Base-by-base conservation (phyloP, 176 grass and related monocot genomes). In the Triticum urartu region DNA sequence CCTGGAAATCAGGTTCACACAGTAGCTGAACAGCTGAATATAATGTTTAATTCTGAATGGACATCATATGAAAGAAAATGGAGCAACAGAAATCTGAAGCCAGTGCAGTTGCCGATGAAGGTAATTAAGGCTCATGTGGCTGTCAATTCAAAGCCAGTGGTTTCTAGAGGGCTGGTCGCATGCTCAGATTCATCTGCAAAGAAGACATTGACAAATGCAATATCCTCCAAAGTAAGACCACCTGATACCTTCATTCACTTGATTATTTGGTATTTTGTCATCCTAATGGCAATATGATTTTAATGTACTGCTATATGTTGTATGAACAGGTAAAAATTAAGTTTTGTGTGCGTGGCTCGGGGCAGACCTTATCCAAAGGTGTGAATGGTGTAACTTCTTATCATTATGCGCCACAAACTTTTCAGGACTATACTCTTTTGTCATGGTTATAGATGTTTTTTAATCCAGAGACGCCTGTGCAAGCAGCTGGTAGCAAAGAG, bases 1-100 rank as follows among this genome's bases (percentile, higher is more conserved):
- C 93, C 93, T 15, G 78, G 36, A 79, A 95, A 95, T 93, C 66
- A 92, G 80, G 93, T 98, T 66, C 95, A 98, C 78, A 4, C 69
- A 36, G 80, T 98, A 83, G 95, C 95, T 8, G 85, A 92, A 36
- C 67, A 95, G 42, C 74, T 98, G 81, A 89, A 93, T 68, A 78
- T 79, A 59, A 75, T 92, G 30, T 98, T 98, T 40, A 80, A 92
- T 73, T 71, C 20, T 36, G 88, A 85, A 82, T 98, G 93, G 93
- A 92, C 78, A 86, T 89, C 38, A 63, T 66, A 92, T 78, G 74
- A 95, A 79, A 83, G 88, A 78, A 91, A 95, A 66, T 95, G 89
- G 88, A 75, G 22, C 5, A 60, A 86, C 2, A 58, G 77, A 80
- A 91, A 76, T 40, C 12, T 7, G 72, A 11, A 77, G 60, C 73